These are phyloP conservation scores for Akebia trifoliata DNA, from an alignment of 164 flowering plant species.

Conservation along the genomic window DNA sequence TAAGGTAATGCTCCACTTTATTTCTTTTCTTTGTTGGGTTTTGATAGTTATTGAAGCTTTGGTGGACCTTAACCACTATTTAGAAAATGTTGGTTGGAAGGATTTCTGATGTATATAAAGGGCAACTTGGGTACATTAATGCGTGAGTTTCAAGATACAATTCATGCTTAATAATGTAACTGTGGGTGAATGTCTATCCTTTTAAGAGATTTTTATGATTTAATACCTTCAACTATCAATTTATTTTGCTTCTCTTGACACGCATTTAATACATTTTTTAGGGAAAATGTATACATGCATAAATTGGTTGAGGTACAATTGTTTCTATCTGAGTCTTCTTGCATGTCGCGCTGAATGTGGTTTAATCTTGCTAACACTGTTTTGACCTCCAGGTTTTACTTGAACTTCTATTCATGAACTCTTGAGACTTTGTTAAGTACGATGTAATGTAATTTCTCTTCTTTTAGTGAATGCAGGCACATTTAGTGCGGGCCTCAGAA, in stretches of 20 bases:
- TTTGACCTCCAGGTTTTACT: neutral
- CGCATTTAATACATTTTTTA: neutral
- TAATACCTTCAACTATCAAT: neutral
- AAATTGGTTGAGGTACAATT: neutral
- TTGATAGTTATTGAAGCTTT: neutral
- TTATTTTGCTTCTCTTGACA: too few relatives aligned
- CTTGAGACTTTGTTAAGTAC: slow-evolving; percentile 17
- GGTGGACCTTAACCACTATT: too few relatives aligned
- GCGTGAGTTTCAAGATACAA: too few relatives aligned
- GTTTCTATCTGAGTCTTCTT: neutral
- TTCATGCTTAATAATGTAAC: too few relatives aligned
- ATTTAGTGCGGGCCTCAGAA: slow-evolving; percentile 87
- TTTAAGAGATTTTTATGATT: neutral
- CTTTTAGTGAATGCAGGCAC: slow-evolving; percentile 96
- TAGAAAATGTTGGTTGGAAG: too few relatives aligned
- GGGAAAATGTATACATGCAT: neutral
- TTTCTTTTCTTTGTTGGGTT: neutral
- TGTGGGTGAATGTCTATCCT: neutral
- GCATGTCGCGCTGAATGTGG: neutral
- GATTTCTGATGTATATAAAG: too few relatives aligned
- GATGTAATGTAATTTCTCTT: slow-evolving; percentile 58
- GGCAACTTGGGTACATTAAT: too few relatives aligned
- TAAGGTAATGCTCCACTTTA: slow-evolving; percentile 40
- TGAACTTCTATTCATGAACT: neutral
- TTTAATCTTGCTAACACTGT: neutral